These are phyloP conservation scores for Fusarium staphyleae DNA, from an alignment of 2,329 filamentous ascomycete species.

Conservation along the genomic window DNA sequence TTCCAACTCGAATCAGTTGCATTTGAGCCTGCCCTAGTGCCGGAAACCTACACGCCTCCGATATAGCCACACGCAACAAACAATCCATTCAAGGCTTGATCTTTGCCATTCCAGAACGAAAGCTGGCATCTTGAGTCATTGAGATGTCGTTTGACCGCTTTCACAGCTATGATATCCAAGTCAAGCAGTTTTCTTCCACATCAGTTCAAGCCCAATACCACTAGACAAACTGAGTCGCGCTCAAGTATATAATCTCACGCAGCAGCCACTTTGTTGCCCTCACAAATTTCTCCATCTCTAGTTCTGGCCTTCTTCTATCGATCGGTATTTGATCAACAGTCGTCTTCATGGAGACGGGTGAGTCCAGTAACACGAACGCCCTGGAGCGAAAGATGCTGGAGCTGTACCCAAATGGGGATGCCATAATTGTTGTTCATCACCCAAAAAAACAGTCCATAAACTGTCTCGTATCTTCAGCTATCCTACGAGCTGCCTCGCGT, in stretches of 20 bases:
- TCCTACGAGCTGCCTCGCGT: neutral
- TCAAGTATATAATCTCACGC: no score
- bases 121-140: neutral
- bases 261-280: no score
- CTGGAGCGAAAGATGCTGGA: neutral
- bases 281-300: no score
- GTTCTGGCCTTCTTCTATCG: no score
- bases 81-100: neutral
- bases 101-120: neutral
- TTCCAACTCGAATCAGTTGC: neutral
- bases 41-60: constrained; percentile 5
- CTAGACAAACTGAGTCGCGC: no score
- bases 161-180: neutral
- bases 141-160: constrained; percentile 5
- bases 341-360: neutral
- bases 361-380: neutral
- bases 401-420: constrained; percentile 2
- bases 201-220: neutral
- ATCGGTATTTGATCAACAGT: neutral
- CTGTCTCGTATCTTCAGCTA: constrained; percentile 1
- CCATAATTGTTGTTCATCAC: constrained; percentile 2
- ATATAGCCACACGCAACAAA: neutral
- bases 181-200: neutral
- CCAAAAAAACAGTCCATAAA: constrained; percentile 2
- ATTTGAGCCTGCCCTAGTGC: neutral